A percentile compares a stretch with the other conserved stretches of the same genome.
These are phyloP conservation scores for Paramecium biaurelia DNA, from an alignment of 73 alveolate species.

Conservation along the genomic window DNA sequence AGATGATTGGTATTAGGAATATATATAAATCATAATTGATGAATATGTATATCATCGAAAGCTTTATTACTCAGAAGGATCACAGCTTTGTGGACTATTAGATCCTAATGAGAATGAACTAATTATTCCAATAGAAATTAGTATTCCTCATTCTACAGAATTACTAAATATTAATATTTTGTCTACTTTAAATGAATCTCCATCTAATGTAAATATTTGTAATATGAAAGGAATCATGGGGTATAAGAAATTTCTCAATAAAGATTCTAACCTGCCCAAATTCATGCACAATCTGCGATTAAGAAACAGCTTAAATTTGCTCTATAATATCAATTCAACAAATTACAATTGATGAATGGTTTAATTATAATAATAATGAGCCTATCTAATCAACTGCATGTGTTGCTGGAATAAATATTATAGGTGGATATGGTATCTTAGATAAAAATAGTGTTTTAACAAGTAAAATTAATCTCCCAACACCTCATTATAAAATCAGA, in stretches of 20 bases:
- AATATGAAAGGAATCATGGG: not conserved
- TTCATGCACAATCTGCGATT: not conserved
- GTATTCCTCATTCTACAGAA: not conserved
- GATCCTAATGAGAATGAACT: not conserved
- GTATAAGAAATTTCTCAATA: not conserved
- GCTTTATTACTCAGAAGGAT: not conserved
- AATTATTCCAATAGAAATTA: not conserved
- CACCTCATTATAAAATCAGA: not conserved
- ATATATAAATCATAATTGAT: not conserved
- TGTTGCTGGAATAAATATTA: not conserved
- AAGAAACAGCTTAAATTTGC: not conserved
- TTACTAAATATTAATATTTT: too few relatives aligned
- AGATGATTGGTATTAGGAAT: not conserved
- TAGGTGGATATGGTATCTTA: not conserved
- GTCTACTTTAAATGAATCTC: not conserved
- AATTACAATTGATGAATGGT: not conserved
- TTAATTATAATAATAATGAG: too few relatives aligned
- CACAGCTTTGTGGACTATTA: not conserved
- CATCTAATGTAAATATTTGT: not conserved
- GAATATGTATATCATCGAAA: not conserved
- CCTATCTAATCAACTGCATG: not conserved
- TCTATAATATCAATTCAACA: not conserved
- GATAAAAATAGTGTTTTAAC: not conserved
- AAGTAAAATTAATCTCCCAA: too few relatives aligned
- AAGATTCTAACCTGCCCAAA: not conserved